Percentiles rank a stretch among this genome's conserved stretches.
Evolutionary conservation across 768 basidiomycete species (phyloP).

Genomic region (Suillus subaureus): DNA sequence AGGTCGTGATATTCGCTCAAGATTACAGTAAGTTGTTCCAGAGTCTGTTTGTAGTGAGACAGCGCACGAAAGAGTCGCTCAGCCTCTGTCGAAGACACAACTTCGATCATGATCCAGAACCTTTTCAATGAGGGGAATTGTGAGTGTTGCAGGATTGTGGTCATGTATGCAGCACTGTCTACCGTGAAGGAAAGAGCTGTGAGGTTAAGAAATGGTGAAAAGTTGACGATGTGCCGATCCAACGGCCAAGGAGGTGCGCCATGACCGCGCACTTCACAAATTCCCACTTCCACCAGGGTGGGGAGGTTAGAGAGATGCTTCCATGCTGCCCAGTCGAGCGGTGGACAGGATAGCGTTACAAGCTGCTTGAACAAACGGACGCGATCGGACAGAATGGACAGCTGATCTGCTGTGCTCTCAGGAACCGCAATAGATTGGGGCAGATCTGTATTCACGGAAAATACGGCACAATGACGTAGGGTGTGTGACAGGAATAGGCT

Average conservation of each 20-base stretch:
- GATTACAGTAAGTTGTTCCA: not conserved
- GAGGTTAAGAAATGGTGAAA: not conserved
- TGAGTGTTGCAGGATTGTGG: not conserved
- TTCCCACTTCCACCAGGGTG: not conserved
- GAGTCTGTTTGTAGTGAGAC: not conserved
- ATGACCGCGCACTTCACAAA: not conserved
- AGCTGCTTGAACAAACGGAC: not conserved
- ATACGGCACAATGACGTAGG: not conserved
- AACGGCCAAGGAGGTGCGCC: not conserved
- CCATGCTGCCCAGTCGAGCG: not conserved
- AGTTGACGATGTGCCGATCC: not conserved
- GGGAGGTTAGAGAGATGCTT: not conserved
- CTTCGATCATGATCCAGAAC: not conserved
- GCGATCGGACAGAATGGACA: not conserved
- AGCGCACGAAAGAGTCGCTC: not conserved
- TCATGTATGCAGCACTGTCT: not conserved
- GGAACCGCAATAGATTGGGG: not conserved
- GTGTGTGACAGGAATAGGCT: not conserved
- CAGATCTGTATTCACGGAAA: not conserved
- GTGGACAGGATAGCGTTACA: not conserved
- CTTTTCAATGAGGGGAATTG: not conserved
- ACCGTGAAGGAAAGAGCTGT: not conserved
- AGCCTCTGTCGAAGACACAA: not conserved
- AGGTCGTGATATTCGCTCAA: not conserved
- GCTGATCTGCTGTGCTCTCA: not conserved